These are phyloP conservation scores for Candida sanyaensis DNA, from an alignment of 1,139 yeast genomes.

Conservation along the genomic window DNA sequence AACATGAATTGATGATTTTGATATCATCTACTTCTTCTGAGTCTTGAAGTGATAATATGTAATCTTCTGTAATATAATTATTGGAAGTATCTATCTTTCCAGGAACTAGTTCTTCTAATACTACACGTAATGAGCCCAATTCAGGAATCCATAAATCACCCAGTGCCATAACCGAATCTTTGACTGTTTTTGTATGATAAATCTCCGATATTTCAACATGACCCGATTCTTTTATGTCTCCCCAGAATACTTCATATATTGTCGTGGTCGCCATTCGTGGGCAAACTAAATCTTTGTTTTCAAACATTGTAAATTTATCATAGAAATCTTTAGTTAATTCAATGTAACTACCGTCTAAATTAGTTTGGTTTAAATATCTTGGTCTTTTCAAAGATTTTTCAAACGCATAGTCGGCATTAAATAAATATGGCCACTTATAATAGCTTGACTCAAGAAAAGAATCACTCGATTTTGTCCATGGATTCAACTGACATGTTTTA, in stretches of 20 bases:
- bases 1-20: conserved; percentile 16
- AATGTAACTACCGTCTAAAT: conserved; percentile 28
- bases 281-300: conserved; percentile 21
- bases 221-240: conserved; percentile 28
- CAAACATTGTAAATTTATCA: conserved; percentile 29
- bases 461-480: conserved; percentile 19
- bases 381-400: conserved; percentile 40
- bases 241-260: conserved; percentile 32
- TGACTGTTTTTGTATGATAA: conserved; percentile 17
- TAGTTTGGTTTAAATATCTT: conserved; percentile 20
- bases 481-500: conserved; percentile 34
- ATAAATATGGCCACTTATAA: conserved; percentile 39
- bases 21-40: conserved; percentile 2
- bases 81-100: conserved; percentile 35
- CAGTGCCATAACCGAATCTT: conserved; percentile 14
- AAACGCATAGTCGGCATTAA: conserved; percentile 41
- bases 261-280: conserved; percentile 29
- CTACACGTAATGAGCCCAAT: conserved; percentile 35
- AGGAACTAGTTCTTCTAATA: conserved; percentile 36
- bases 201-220: conserved; percentile 25
- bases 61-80: conserved; percentile 24
- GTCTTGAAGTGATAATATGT: conserved; percentile 18
- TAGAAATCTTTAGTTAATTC: conserved; percentile 34
- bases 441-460: conserved; percentile 31
- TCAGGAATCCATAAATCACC: conserved; percentile 39